phyloP scores from a whole-genome alignment of 1,139 yeast genomes.

The Debaryomyces robertsiae region DNA sequence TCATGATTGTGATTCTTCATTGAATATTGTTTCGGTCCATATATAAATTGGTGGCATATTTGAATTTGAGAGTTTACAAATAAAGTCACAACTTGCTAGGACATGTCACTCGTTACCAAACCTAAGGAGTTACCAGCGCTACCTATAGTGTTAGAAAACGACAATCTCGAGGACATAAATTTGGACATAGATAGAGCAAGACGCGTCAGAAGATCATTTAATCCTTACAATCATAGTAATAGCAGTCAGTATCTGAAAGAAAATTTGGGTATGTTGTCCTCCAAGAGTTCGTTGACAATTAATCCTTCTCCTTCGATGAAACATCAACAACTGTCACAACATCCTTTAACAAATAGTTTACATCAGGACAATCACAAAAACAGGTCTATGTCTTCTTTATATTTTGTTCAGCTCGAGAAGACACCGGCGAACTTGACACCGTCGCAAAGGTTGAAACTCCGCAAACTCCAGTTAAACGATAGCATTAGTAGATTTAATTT shows the following conservation, averaged over 20 bases:
- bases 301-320: slow-evolving; percentile 21
- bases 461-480: slow-evolving; percentile 31
- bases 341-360: slow-evolving; percentile 22
- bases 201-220: neutral
- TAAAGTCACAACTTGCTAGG: neutral
- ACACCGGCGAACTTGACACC: slow-evolving; percentile 39
- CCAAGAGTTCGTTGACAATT: slow-evolving; percentile 2
- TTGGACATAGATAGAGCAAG: neutral
- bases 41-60: neutral
- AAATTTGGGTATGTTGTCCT: slow-evolving; percentile 1
- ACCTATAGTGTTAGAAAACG: slow-evolving; percentile 9
- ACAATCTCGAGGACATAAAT: slow-evolving; percentile 14
- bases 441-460: slow-evolving; percentile 39
- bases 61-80: neutral
- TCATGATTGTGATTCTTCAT: neutral
- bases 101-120: slow-evolving; percentile 12
- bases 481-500: slow-evolving; percentile 25
- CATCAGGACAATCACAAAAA: slow-evolving; percentile 10
- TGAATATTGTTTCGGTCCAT: slow-evolving; percentile 1
- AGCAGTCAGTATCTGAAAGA: slow-evolving; percentile 5
- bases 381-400: slow-evolving; percentile 18
- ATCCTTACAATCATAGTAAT: slow-evolving; percentile 6
- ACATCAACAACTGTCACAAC: slow-evolving; percentile 17
- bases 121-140: slow-evolving; percentile 10
- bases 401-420: slow-evolving; percentile 26